Base-by-base conservation (phyloP, 371 early-diverging fungal genomes). In the Dinochytrium kinnereticum region DNA sequence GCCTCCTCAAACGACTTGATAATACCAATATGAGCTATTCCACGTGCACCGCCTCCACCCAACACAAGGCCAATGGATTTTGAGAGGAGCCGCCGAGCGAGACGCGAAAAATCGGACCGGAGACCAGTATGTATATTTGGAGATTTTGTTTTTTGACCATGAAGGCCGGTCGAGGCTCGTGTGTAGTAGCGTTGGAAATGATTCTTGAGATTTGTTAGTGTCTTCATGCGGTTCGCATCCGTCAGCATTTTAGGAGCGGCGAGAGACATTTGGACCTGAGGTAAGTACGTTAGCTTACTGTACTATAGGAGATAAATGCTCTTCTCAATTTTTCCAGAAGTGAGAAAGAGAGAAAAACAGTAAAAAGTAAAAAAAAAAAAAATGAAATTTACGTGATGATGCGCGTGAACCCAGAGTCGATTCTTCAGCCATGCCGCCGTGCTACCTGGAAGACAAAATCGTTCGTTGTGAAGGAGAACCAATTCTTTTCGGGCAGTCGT, bases 1-100 rank as follows among this genome's bases (percentile, higher is more conserved):
- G 96, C 97, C 80, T 99, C 99, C 83, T 99, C 99, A 53, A 99
- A 85, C 0, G 99, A 98, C 64, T 92, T 91, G 72, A 99, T 94
- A 26, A 99, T 90, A 50, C 99, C 99, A 53, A 99, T 89, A 74
- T 99, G 99, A 0, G 96, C 91, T 53, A 98, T 90, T 19, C 99
- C 99, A 51, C 99, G 90, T 0, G 99, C 99, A 1, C 99, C 99
- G 36, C 99, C 99, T 26, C 99, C 99, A 38, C 99, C 98, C 38
- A 99, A 86, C n/a, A 98, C 99, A 1, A 99, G 81, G 0, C 99
- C 99, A 21, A 99, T 95, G 0, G 97, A 95, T 75, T 91, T 92
- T 30, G 95, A 97, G 44, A 95, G 91, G 59, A 99, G 82, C 19
- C 97, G 90, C 50, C 99, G 92, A 1, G 96, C 96, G 34, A 99